These are phyloP conservation scores for Prunus armeniaca DNA, from an alignment of 306 rosid species.

Conservation along the genomic window DNA sequence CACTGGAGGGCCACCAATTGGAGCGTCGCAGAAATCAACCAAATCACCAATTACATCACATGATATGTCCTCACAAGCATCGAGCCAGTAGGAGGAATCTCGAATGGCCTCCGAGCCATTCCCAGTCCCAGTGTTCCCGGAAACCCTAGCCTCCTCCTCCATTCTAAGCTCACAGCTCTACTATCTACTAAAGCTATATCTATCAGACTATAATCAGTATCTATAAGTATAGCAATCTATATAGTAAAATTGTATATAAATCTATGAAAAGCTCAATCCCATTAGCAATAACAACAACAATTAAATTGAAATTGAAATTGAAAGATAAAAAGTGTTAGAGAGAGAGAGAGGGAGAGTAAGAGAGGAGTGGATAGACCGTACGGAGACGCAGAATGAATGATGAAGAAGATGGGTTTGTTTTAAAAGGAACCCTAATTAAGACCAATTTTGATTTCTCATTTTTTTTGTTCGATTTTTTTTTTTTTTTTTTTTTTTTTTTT, in stretches of 20 bases:
- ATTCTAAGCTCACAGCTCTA: slow-evolving; percentile 13
- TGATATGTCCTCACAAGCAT: slow-evolving; percentile 83
- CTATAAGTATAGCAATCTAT: neutral
- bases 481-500: too few species aligned
- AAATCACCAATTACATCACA: slow-evolving; percentile 64
- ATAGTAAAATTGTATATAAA: neutral
- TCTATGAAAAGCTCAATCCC: neutral
- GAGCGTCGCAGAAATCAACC: slow-evolving; percentile 49
- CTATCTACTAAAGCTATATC: neutral
- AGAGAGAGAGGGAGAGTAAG: slow-evolving; percentile 7
- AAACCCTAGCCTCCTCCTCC: slow-evolving; percentile 54
- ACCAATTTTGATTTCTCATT: neutral
- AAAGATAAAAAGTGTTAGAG: neutral
- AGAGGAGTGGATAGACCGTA: slow-evolving; percentile 29
- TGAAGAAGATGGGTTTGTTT: neutral
- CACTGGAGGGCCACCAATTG: slow-evolving; percentile 33
- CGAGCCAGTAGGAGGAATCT: slow-evolving; percentile 79
- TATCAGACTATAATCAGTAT: neutral
- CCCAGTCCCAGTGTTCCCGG: slow-evolving; percentile 21
- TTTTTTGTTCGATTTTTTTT: too few species aligned
- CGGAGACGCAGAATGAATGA: slow-evolving; percentile 12
- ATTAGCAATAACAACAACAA: neutral
- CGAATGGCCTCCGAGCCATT: slow-evolving; percentile 12
- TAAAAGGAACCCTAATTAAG: slow-evolving; percentile 1
- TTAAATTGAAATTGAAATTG: neutral